phyloP scores from a whole-genome alignment of 495 filamentous ascomycete genomes.

The Aspergillus campestris region DNA sequence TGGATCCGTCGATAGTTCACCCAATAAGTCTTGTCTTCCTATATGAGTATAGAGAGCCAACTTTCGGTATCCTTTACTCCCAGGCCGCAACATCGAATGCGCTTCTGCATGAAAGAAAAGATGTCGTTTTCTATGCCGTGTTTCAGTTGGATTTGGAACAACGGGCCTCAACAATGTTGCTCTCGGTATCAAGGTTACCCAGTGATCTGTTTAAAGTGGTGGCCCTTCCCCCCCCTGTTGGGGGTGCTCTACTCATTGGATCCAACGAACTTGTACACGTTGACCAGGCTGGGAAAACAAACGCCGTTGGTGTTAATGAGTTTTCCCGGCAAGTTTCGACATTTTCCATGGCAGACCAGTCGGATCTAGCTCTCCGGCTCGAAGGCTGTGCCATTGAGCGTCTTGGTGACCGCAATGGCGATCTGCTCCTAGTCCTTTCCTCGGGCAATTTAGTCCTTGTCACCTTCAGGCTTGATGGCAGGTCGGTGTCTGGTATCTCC shows the following conservation, averaged over 20 bases:
- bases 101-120: conserved; percentile 67
- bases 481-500: conserved; percentile 78
- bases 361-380: conserved; percentile 66
- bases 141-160: conserved; percentile 94
- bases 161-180: conserved; percentile 82
- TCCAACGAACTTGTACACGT: conserved; percentile 89
- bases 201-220: conserved; percentile 84
- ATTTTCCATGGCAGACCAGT: conserved; percentile 78
- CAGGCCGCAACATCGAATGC: conserved; percentile 60
- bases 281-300: conserved; percentile 89
- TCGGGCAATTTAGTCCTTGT: conserved; percentile 69
- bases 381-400: conserved; percentile 76
- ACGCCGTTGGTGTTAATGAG: conserved; percentile 87
- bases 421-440: conserved; percentile 74
- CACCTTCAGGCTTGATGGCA: conserved; percentile 81
- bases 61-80: conserved; percentile 87
- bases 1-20: conserved; percentile 80
- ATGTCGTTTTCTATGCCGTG: conserved; percentile 80
- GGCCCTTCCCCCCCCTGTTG: conserved; percentile 75
- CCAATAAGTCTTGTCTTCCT: conserved; percentile 89
- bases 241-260: conserved; percentile 80
- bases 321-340: conserved; percentile 72
- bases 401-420: conserved; percentile 63
- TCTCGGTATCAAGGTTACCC: conserved; percentile 75
- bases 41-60: conserved; percentile 94